Percentiles rank a stretch among this genome's conserved stretches.
phyloP scores from a whole-genome alignment of 257 asterid genomes.

The Echium plantagineum region DNA sequence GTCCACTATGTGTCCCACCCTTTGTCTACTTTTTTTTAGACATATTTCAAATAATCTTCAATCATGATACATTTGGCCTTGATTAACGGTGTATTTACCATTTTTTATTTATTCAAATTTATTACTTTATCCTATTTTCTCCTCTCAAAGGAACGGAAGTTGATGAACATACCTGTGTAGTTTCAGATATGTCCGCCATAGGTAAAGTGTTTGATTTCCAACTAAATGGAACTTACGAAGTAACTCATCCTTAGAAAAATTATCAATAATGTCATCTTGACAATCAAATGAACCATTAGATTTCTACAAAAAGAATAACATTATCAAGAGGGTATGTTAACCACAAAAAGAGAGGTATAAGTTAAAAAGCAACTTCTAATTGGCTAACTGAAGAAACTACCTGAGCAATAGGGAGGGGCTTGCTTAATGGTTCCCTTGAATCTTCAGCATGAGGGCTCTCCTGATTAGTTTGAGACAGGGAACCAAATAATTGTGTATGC shows the following conservation, averaged over 20 bases:
- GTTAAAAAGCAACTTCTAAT: not conserved
- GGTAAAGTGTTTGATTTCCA: constrained; percentile 49
- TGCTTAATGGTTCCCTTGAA: constrained; percentile 30
- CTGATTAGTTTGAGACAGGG: constrained; percentile 25
- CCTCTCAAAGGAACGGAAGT: not conserved
- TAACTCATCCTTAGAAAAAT: constrained; percentile 50
- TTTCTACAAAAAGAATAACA: constrained; percentile 34
- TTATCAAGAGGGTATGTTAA: constrained; percentile 11
- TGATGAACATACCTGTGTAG: constrained; percentile 64
- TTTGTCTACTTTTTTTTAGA: too few species aligned
- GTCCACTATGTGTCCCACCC: not conserved
- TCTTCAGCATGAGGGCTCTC: constrained; percentile 30
- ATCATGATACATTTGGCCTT: not conserved
- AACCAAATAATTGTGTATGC: constrained; percentile 25
- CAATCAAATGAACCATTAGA: constrained; percentile 33
- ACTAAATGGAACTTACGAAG: constrained; percentile 37
- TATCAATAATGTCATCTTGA: constrained; percentile 35
- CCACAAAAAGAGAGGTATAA: constrained; percentile 5
- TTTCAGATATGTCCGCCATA: constrained; percentile 69
- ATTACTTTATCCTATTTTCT: too few species aligned
- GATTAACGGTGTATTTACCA: not conserved
- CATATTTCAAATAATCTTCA: too few species aligned
- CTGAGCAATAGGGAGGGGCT: constrained; percentile 25
- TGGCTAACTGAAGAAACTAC: constrained; percentile 21
- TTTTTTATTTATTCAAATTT: too few species aligned